Evolutionary conservation across 257 asterid genomes (phyloP).

Genomic region (Fraxinus anomala): DNA sequence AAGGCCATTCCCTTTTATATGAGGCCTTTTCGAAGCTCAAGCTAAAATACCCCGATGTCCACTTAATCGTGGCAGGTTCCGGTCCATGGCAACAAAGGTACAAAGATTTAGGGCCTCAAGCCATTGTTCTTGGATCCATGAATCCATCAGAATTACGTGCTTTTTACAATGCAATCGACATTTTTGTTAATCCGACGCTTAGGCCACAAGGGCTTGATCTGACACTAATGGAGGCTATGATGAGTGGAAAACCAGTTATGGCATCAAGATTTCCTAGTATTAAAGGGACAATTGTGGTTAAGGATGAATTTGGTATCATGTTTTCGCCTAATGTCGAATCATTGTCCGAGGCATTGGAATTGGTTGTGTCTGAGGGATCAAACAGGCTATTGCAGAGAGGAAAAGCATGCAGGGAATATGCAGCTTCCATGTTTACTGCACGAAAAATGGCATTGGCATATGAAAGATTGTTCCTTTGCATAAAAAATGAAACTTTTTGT

Average conservation of each 20-base stretch:
- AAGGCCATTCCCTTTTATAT: slow-evolving; percentile 81
- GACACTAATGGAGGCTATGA: slow-evolving; percentile 89
- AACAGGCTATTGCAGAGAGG: slow-evolving; percentile 68
- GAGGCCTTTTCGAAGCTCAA: slow-evolving; percentile 72
- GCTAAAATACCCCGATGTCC: slow-evolving; percentile 43
- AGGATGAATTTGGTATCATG: slow-evolving; percentile 79
- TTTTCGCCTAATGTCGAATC: slow-evolving; percentile 79
- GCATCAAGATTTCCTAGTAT: slow-evolving; percentile 94
- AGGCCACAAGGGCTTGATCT: slow-evolving; percentile 97
- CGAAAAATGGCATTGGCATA: slow-evolving; percentile 85
- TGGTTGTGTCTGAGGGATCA: slow-evolving; percentile 67
- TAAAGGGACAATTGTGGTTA: slow-evolving; percentile 77
- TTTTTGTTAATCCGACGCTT: slow-evolving; percentile 85
- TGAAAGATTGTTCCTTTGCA: slow-evolving; percentile 84
- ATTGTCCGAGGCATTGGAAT: slow-evolving; percentile 61
- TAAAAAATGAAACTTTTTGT: slow-evolving; percentile 73
- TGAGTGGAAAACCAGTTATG: slow-evolving; percentile 91
- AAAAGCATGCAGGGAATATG: slow-evolving; percentile 70
- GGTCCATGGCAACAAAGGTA: slow-evolving; percentile 86
- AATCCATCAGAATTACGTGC: slow-evolving; percentile 52
- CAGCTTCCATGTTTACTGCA: slow-evolving; percentile 81
- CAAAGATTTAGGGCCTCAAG: slow-evolving; percentile 67
- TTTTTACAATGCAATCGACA: slow-evolving; percentile 75
- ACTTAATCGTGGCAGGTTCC: slow-evolving; percentile 85
- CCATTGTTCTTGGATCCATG: slow-evolving; percentile 73